Evolutionary conservation across 2,329 filamentous ascomycete genomes (phyloP), one percentile per base, ranked within the genome.

Genomic region (Botryosphaeria agaves): DNA sequence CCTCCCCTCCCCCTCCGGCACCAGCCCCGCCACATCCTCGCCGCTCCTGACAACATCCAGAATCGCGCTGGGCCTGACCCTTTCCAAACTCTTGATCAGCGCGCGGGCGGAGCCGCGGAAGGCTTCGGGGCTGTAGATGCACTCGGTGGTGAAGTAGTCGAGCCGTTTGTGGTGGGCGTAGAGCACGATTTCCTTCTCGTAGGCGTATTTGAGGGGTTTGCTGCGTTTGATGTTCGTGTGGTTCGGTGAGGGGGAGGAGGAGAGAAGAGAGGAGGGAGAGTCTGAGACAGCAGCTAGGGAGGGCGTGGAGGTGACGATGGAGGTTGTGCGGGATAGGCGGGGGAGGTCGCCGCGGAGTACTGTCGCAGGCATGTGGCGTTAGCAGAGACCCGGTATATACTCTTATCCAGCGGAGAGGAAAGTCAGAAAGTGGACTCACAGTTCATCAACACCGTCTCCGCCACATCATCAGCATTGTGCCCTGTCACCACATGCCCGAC

Each of bases 401-500:
- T n/a, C n/a, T n/a, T n/a, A n/a, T n/a, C n/a, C n/a, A n/a, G n/a
- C n/a, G 11, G 3, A 6, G 7, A 7, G 20, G 18, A 14, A 28
- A 27, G 9, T 12, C 18, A 23, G 14, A 29, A 12, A 14, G 26
- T 17, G 7, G 8, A 36, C 48, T 32, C 35, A 55, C 53, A 60
- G 47, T 98, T 98, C 89, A 98, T 98, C 42, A 98, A 66, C 12
- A 98, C 82, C 0, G 89, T 98, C 59, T 98, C 89, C 0, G 89
- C 89, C 18, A 95, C 77, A 49, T 98, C 89, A 41, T 98, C 89
- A 2, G 89, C 89, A 49, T 98, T 98, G 54, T 98, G 89, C 2
- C 89, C 89, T 0, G 89, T 98, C 12, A 98, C 83, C 4, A 98
- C 85, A 55, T 98, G 89, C 43, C 73, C 74, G 44, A 98, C 92